phyloP scores from a whole-genome alignment of 805 yeast genomes.

The Yarrowia sp. region DNA sequence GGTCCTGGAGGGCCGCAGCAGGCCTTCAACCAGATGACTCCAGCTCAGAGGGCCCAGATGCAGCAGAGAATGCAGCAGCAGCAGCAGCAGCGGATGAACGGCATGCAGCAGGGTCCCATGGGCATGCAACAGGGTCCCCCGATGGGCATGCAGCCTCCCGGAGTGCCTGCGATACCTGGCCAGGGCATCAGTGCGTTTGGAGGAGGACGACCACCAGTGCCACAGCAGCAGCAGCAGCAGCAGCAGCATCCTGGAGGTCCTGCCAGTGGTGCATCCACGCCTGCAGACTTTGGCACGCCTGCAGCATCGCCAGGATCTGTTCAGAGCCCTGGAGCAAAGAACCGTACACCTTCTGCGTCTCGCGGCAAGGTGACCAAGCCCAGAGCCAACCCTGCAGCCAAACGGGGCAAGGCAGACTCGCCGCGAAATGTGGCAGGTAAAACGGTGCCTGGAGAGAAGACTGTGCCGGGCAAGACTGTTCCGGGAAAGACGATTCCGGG shows the following conservation, averaged over 20 bases:
- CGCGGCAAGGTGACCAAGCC: conserved; percentile 12
- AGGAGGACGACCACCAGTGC: conserved; percentile 1
- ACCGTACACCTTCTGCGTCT: not conserved
- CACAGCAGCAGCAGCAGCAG: not conserved
- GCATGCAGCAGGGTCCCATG: conserved; percentile 27
- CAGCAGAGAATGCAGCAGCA: conserved; percentile 28
- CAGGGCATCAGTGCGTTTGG: conserved; percentile 11
- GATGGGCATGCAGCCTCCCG: conserved; percentile 19
- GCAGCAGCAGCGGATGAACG: conserved; percentile 34
- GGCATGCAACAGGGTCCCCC: conserved; percentile 23
- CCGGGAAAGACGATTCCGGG: conserved; percentile 14
- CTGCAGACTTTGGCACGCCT: not conserved
- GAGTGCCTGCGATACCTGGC: conserved; percentile 24
- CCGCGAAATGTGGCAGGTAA: conserved; percentile 18
- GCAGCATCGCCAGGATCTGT: not conserved
- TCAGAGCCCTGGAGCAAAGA: conserved; percentile 12
- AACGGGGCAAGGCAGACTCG: conserved; percentile 15
- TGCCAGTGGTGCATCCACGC: not conserved
- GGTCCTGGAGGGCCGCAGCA: conserved; percentile 26
- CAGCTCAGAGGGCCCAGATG: conserved; percentile 16
- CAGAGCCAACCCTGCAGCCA: not conserved
- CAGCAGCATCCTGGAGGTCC: conserved; percentile 1
- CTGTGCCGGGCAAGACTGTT: conserved; percentile 8
- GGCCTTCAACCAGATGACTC: conserved; percentile 25
- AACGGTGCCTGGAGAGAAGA: conserved; percentile 19